These are phyloP conservation scores for Elongisporangium prolatum DNA, from an alignment of 352 stramenopile genomes.

Conservation along the genomic window DNA sequence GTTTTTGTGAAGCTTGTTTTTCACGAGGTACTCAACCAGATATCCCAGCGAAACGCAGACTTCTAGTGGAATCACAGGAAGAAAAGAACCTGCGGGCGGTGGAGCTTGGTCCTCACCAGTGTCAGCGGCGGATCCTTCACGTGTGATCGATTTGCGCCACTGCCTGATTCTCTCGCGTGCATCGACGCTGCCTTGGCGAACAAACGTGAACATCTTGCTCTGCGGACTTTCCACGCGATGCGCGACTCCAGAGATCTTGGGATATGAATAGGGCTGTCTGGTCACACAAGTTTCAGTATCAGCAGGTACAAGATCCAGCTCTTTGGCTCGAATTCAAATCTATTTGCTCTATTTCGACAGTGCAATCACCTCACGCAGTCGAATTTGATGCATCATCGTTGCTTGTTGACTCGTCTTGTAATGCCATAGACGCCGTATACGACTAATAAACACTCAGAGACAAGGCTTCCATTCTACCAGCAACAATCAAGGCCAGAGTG, in stretches of 20 bases:
- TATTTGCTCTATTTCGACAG: neutral
- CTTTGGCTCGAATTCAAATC: neutral
- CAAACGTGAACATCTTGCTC: neutral
- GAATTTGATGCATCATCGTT: neutral
- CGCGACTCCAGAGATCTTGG: neutral
- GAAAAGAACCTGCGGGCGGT: neutral
- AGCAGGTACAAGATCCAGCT: neutral
- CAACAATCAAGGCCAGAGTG: neutral
- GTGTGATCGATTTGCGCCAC: neutral
- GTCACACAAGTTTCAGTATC: neutral
- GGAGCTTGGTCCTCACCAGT: neutral
- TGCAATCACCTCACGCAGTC: neutral
- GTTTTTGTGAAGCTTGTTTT: constrained; percentile 33
- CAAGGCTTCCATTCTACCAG: too few relatives aligned
- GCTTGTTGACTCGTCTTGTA: constrained; percentile 4
- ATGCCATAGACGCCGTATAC: constrained; percentile 6
- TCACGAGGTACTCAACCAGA: constrained; percentile 24
- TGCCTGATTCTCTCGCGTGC: neutral
- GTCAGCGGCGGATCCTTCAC: neutral
- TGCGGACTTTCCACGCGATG: neutral
- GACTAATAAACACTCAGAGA: neutral
- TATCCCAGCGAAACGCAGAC: constrained; percentile 21
- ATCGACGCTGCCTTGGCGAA: neutral
- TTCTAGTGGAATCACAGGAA: constrained; percentile 14
- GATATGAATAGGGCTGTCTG: neutral